Evolutionary conservation across 768 basidiomycete species (phyloP), one percentile per base, ranked within the genome.

Genomic region (Tylopilus subfusipes): DNA sequence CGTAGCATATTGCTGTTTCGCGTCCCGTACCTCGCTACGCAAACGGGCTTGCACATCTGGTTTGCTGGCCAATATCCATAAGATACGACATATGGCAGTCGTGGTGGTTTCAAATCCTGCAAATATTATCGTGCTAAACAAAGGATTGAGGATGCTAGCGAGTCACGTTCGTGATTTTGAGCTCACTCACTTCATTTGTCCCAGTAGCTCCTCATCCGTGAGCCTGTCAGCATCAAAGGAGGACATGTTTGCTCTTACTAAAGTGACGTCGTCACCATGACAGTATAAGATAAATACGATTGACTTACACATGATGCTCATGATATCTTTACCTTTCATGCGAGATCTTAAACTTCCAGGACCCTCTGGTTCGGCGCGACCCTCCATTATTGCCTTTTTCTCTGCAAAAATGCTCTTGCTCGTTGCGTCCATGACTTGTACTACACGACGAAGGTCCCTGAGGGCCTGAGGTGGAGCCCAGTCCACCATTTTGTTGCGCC

Each of bases 231-330:
- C 50, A 29, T 64, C 66, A n/a, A 60, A 57, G 12, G 69, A 64
- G 2, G 63, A 58, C 36, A 53, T 25, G 53, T 76, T 76, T 25
- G 72, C 73, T 27, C 50, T 63, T 44, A 76, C 74, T 75, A 36
- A 14, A 21, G 42, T 5, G 49, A 33, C 6, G 16, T 57, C 21
- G 40, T 53, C 34, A 50, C 6, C 29, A 42, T 5, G 11, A 31
- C 38, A 4, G 43, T 22, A 39, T 44, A 42, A 30, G 22, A 36
- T 24, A 21, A 31, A n/a, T 12, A 18, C 1, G 0, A 31, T 18
- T 7, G 12, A 65, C 73, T 54, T 42, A 76, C 75, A 30, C 66
- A 76, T 69, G 56, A 76, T 69, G 53, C 63, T 72, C 74, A 76
- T 72, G 38, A 76, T 71, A 42, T 76, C 72, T 48, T 62, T 69